Percentiles rank a stretch among this genome's conserved stretches.
Conservation (phyloP, 192 early-diverging fungal species). For the Backusella morwellensis region DNA sequence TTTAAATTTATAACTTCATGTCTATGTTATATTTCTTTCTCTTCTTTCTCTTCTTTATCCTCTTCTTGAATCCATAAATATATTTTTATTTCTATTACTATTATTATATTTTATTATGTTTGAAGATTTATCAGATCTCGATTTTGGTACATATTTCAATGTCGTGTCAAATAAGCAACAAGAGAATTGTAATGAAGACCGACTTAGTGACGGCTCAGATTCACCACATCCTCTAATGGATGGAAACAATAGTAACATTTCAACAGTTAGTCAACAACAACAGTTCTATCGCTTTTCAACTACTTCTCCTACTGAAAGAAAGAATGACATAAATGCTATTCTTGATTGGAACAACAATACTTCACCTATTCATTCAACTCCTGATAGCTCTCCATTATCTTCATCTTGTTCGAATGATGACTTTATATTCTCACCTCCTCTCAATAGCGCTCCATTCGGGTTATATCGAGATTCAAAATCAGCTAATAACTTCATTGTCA, state of each 20-base stretch:
- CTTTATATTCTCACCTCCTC: not conserved
- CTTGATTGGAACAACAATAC: slow-evolving; percentile 1
- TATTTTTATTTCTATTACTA: not conserved
- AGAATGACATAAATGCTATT: not conserved
- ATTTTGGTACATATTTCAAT: slow-evolving; percentile 16
- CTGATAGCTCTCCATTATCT: slow-evolving; percentile 2
- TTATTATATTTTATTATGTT: not conserved
- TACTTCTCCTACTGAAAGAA: not conserved
- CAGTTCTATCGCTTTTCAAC: not conserved
- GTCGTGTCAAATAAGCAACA: slow-evolving; percentile 10
- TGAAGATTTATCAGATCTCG: slow-evolving; percentile 14
- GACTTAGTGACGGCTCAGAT: not conserved
- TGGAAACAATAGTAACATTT: not conserved
- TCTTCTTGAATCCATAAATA: not conserved
- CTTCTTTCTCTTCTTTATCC: not conserved
- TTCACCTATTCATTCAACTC: slow-evolving; percentile 10
- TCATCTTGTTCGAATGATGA: not conserved
- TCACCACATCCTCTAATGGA: not conserved
- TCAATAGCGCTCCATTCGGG: not conserved
- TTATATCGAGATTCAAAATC: not conserved
- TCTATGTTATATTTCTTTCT: not conserved
- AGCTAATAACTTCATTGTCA: not conserved
- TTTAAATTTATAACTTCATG: not conserved
- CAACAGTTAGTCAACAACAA: not conserved
- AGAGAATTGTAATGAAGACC: not conserved